Base-by-base conservation (phyloP, 495 filamentous ascomycete species). In the Penicillium coffeae region DNA sequence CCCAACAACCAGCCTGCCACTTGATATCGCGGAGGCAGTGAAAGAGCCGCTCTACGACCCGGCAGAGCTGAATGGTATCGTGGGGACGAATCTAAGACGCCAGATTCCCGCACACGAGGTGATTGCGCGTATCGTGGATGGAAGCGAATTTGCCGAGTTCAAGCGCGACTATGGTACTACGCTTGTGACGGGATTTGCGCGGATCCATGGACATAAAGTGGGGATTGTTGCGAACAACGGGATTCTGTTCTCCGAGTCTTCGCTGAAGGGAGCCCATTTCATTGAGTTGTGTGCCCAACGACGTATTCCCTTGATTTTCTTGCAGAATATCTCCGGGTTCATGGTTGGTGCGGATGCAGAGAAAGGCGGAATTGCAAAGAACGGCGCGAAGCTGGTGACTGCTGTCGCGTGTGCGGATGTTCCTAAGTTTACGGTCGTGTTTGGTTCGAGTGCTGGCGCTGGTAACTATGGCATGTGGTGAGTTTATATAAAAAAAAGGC, bases 201-300 rank as follows among this genome's bases (percentile, higher is more conserved):
- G 73, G 49, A 96, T 97, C 60, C 87, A 96, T 66, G 89, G 90
- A 22, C 86, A 95, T 47, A 88, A 82, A 34, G 88, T 98, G 14
- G 93, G 93, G 41, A 96, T 98, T 52, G 73, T 98, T 4, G 93
- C 91, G 42, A 97, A 97, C 75, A 95, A 97, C 60, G 94, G 94
- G 42, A 95, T 97, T 55, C 76, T 98, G n/a, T 96, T 96, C 78
- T 92, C 88, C 32, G 82, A 87, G 55, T 88, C 86, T 13, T 83
- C 89, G 3, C 79, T 96, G 39, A 98, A 98, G 68, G 93, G 93
- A 9, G 90, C 93, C 3, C 93, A 98, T 68, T 98, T 98, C 70
- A 95, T 97, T 62, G 88, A 98, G 66, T 83, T 98, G n/a, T 96
- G 93, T 72, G 80, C 83, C 6, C 88, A 97, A 66, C 86, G 94